phyloP scores from a whole-genome alignment of 2,329 filamentous ascomycete genomes.

The Acrocalymma vagum region DNA sequence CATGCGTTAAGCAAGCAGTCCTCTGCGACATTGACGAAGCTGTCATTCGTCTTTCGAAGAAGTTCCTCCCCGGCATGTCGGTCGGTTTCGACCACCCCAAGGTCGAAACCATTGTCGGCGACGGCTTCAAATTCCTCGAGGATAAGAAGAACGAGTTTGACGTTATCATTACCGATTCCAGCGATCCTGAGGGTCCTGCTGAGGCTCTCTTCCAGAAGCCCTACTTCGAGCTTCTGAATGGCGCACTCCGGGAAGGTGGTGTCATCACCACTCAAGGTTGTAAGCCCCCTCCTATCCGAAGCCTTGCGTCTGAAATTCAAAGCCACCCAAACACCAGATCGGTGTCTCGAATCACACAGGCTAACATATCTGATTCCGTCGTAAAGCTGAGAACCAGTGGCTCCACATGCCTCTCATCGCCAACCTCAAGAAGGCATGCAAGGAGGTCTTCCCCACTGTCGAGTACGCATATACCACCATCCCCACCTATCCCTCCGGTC shows the following conservation, averaged over 20 bases:
- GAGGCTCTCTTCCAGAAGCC: conserved; percentile 98
- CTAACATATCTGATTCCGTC: conserved; percentile 31
- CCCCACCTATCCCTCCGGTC: conserved; percentile 97
- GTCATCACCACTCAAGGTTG: conserved; percentile 99
- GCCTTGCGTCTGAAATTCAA: conserved; percentile 22
- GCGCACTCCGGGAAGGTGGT: conserved; percentile 91
- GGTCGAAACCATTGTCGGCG: conserved; percentile 89
- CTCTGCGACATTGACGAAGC: conserved; percentile 99
- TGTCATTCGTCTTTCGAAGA: conserved; percentile 97
- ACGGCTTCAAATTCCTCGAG: conserved; percentile 98
- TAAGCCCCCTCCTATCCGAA: conserved; percentile 73
- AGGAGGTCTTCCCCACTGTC: conserved; percentile 94
- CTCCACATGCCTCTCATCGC: conserved; percentile 93
- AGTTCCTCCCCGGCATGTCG: conserved; percentile 95
- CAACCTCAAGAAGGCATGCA: conserved; percentile 95
- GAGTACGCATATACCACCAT: conserved; percentile 99
- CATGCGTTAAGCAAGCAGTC: conserved; percentile 92
- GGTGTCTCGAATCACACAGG: conserved; percentile 22
- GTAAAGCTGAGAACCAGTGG: conserved; percentile 96
- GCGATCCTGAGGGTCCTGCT: conserved; percentile 94
- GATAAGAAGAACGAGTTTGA: conserved; percentile 98
- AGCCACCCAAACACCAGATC: conserved; percentile 19
- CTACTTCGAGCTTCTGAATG: conserved; percentile 94
- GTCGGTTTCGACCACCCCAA: conserved; percentile 94
- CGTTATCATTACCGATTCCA: conserved; percentile 99